Base-by-base conservation (phyloP, 176 grass and related monocot species). In the Cenchrus americanus region DNA sequence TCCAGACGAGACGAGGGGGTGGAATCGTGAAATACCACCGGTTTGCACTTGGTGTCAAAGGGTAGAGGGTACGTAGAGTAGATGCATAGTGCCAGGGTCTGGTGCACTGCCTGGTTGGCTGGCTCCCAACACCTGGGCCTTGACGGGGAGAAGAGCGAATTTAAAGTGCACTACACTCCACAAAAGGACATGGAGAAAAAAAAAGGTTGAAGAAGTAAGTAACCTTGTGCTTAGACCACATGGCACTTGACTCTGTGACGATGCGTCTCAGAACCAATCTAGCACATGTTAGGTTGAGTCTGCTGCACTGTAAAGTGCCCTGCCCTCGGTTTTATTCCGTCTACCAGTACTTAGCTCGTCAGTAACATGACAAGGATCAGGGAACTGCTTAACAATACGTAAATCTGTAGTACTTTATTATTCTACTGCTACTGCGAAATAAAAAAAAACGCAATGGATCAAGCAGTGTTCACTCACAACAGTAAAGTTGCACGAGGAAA, bases 231-330 rank as follows among this genome's bases (percentile, higher is more conserved):
- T 71, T 22, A 66, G 7, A 47, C 12, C 10, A 23, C 82, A 48
- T 11, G 57, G 64, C 19, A 72, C 32, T 21, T 57, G 43, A 44
- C 8, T 7, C 42, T 3, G 18, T 46, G 55, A 34, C 3, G 32
- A 70, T 75, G 57, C 65, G 77, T 89, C 55, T 21, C 41, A 14
- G 42, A 7, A 47, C 30, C 10, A 61, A 17, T 76, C 43, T 12
- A 30, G 57, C 79, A 86, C 80, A 44, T 90, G 88, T 86, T 90
- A 90, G 84, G 88, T 90, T 66, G 41, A 83, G 79, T 76, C 22
- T 37, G 74, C 77, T 68, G 41, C 84, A 67, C 79, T 67, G 74
- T 82, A 90, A 86, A 86, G 74, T 8, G 74, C 51, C 67, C 60
- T 61, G 74, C 51, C 67, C 60, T 61, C 12, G 6, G 46, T 27